Percentiles rank a stretch among this genome's conserved stretches.
Conservation (phyloP, 495 filamentous ascomycete species). For the Lasiosphaeria hispida region DNA sequence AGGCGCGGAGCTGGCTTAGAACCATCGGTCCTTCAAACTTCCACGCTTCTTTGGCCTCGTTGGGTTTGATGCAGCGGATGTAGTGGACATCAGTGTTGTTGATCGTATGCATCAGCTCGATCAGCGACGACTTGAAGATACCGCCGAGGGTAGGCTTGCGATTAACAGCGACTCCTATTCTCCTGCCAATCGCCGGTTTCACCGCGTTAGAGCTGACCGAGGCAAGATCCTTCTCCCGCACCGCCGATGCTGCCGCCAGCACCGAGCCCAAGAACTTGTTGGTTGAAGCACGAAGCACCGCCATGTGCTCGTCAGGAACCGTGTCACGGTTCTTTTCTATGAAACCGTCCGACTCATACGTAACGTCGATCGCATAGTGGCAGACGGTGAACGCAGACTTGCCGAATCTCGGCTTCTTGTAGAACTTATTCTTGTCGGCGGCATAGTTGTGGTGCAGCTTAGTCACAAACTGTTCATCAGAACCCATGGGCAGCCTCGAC, state of each 20-base stretch:
- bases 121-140: conserved; percentile 97
- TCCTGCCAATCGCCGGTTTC: conserved; percentile 70
- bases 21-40: conserved; percentile 99
- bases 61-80: conserved; percentile 99
- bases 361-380: conserved; percentile 98
- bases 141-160: conserved; percentile 96
- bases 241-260: conserved; percentile 76
- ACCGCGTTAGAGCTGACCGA: conserved; percentile 66
- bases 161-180: conserved; percentile 86
- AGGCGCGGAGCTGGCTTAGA: conserved; percentile 92
- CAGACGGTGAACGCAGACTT: conserved; percentile 98
- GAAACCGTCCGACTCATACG: conserved; percentile 99
- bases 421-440: conserved; percentile 89
- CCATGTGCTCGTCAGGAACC: conserved; percentile 97
- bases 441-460: conserved; percentile 96
- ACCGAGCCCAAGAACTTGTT: conserved; percentile 86
- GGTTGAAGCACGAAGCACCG: conserved; percentile 77
- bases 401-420: conserved; percentile 96
- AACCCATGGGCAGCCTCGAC: conserved; percentile 92
- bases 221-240: conserved; percentile 81
- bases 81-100: conserved; percentile 98
- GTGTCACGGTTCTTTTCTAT: conserved; percentile 99
- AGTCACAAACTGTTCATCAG: conserved; percentile 94
- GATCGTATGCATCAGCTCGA: conserved; percentile 97
- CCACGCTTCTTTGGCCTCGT: conserved; percentile 95